phyloP scores from a whole-genome alignment of 192 early-diverging fungal genomes.

The Paraglomus occultum region DNA sequence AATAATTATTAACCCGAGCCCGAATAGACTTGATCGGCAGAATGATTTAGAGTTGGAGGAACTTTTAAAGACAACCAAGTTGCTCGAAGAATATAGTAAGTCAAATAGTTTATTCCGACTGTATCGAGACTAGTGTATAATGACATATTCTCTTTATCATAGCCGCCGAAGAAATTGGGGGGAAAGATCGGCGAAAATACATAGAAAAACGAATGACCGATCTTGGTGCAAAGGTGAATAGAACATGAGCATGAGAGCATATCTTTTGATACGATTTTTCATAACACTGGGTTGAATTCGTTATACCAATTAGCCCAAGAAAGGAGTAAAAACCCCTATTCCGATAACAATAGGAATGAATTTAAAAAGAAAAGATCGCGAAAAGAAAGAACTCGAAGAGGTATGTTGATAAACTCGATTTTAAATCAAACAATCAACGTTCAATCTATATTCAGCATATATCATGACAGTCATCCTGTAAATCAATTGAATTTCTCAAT shows the following conservation, averaged over 20 bases:
- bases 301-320: not conserved
- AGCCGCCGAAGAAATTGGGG: constrained; percentile 44
- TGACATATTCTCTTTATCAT: constrained; percentile 6
- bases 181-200: constrained; percentile 41
- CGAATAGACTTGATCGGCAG: constrained; percentile 32
- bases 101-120: not conserved
- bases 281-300: not conserved
- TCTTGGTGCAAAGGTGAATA: constrained; percentile 41
- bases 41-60: constrained; percentile 43
- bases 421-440: not conserved
- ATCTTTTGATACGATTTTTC: no score
- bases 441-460: no score
- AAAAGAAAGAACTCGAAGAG: constrained; percentile 38
- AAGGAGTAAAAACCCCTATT: constrained; percentile 33
- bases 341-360: constrained; percentile 38
- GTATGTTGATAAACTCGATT: not conserved
- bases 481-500: not conserved
- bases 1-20: not conserved
- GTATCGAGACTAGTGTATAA: not conserved
- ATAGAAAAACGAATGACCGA: constrained; percentile 34
- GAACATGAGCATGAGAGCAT: not conserved
- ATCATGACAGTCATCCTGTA: no score
- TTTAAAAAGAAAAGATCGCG: constrained; percentile 33
- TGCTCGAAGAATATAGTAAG: constrained; percentile 45
- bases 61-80: constrained; percentile 38